These are phyloP conservation scores for Lobosporangium transversale DNA, from an alignment of 192 early-diverging fungal genomes.

Conservation along the genomic window DNA sequence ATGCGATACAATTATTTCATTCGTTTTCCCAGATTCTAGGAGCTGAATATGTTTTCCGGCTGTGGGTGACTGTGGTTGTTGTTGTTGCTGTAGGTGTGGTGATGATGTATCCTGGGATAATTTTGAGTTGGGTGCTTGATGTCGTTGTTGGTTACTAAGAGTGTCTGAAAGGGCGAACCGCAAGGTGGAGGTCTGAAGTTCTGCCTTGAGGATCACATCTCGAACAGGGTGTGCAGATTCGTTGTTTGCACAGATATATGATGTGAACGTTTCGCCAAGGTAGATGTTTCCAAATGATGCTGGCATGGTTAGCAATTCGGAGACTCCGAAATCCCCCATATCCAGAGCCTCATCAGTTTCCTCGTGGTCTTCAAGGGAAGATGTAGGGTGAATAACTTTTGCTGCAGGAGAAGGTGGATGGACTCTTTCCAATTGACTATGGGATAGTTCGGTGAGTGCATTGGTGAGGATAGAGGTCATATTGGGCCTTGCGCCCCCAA, in stretches of 20 bases:
- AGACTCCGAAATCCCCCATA: slow-evolving; percentile 70
- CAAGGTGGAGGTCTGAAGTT: slow-evolving; percentile 88
- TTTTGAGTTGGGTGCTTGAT: neutral
- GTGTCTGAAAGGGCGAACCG: slow-evolving; percentile 81
- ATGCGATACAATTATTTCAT: slow-evolving; percentile 84
- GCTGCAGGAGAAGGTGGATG: slow-evolving; percentile 25
- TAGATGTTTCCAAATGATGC: slow-evolving; percentile 92
- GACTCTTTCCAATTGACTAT: slow-evolving; percentile 46
- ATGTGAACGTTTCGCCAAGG: slow-evolving; percentile 91
- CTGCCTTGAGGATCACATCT: slow-evolving; percentile 80
- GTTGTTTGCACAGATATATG: slow-evolving; percentile 91
- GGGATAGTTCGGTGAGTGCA: slow-evolving; percentile 46
- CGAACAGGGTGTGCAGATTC: slow-evolving; percentile 73
- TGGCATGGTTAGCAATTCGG: slow-evolving; percentile 81
- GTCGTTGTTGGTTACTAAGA: slow-evolving; percentile 22
- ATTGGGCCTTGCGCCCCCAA: slow-evolving; percentile 40
- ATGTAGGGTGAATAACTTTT: slow-evolving; percentile 1
- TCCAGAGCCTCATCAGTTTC: slow-evolving; percentile 15
- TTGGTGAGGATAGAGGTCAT: slow-evolving; percentile 56
- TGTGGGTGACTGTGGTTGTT: slow-evolving; percentile 29
- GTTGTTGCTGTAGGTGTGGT: neutral
- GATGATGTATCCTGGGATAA: neutral
- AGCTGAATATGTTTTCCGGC: slow-evolving; percentile 39
- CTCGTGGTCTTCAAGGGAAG: slow-evolving; percentile 5
- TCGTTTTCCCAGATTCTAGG: slow-evolving; percentile 74